A percentile compares a stretch with the other conserved stretches of the same genome.
Conservation (phyloP, 495 filamentous ascomycete genomes). For the Apodospora peruviana region DNA sequence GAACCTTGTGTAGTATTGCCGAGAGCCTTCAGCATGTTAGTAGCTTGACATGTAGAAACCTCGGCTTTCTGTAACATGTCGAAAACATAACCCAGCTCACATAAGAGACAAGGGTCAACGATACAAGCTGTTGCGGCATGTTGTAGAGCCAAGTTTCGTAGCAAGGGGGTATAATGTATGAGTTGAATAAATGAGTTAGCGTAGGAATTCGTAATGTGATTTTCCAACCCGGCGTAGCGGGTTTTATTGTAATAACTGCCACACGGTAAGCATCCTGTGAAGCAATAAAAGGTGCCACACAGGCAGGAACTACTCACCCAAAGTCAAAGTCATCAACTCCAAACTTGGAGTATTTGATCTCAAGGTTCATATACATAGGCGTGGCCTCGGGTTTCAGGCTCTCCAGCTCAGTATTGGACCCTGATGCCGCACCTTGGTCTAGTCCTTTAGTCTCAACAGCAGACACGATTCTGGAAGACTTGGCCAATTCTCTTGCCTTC, state of each 20-base stretch:
- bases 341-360: constrained; percentile 97
- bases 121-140: constrained; percentile 82
- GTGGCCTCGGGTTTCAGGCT: constrained; percentile 69
- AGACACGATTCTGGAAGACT: constrained; percentile 19
- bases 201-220: constrained; percentile 93
- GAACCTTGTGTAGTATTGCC: constrained; percentile 66
- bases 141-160: constrained; percentile 85
- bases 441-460: neutral
- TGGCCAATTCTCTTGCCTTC: constrained; percentile 66
- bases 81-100: constrained; percentile 91
- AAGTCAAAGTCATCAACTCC: constrained; percentile 98
- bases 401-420: constrained; percentile 57
- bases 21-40: constrained; percentile 87
- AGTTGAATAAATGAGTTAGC: constrained; percentile 90
- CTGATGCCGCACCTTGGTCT: constrained; percentile 56
- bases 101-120: constrained; percentile 77
- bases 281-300: neutral
- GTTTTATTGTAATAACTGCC: constrained; percentile 88
- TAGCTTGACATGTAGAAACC: constrained; percentile 93
- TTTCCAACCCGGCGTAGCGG: constrained; percentile 83
- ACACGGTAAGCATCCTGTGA: constrained; percentile 4
- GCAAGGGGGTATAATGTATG: constrained; percentile 78
- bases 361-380: constrained; percentile 78
- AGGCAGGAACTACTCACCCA: constrained; percentile 48
- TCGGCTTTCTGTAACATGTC: constrained; percentile 97